Conservation (phyloP, 179 eudicot species). For the Monotropa hypopitys region DNA sequence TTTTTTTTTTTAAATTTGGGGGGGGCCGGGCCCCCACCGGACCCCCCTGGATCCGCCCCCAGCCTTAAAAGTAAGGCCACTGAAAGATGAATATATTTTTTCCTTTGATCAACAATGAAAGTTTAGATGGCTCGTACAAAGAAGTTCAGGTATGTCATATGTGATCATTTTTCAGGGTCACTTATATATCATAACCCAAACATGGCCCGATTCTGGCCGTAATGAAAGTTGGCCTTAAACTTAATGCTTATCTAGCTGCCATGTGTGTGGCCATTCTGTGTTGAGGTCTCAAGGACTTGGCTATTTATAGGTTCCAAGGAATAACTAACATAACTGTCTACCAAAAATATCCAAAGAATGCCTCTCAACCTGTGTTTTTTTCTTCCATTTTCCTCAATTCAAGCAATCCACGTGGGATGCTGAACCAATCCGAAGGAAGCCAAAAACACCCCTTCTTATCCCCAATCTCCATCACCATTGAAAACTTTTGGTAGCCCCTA, state of each 20-base stretch:
- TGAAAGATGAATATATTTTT: too few relatives aligned
- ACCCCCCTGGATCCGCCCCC: too few relatives aligned
- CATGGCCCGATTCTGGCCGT: background rate
- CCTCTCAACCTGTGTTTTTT: conserved; percentile 1
- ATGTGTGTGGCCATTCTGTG: background rate
- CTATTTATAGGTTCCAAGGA: background rate
- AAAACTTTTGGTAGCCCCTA: background rate
- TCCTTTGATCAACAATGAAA: too few relatives aligned
- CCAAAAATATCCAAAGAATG: background rate
- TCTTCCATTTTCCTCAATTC: conserved; percentile 9
- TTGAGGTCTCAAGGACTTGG: background rate
- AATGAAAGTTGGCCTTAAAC: background rate
- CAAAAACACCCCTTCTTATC: background rate
- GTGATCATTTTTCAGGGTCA: background rate
- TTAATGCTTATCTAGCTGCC: background rate
- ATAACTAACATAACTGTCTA: conserved; percentile 10
- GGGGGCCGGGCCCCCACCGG: too few relatives aligned
- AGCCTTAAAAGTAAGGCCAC: too few relatives aligned
- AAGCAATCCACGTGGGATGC: conserved; percentile 14
- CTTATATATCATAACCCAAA: background rate
- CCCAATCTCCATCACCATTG: background rate
- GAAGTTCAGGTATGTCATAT: background rate
- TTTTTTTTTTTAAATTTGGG: too few relatives aligned
- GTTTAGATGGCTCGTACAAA: too few relatives aligned
- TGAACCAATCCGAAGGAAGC: background rate